Percentiles rank a stretch among this genome's conserved stretches.
Evolutionary conservation across 176 grass and related monocot genomes (phyloP).

Genomic region (Oryza rufipogon): DNA sequence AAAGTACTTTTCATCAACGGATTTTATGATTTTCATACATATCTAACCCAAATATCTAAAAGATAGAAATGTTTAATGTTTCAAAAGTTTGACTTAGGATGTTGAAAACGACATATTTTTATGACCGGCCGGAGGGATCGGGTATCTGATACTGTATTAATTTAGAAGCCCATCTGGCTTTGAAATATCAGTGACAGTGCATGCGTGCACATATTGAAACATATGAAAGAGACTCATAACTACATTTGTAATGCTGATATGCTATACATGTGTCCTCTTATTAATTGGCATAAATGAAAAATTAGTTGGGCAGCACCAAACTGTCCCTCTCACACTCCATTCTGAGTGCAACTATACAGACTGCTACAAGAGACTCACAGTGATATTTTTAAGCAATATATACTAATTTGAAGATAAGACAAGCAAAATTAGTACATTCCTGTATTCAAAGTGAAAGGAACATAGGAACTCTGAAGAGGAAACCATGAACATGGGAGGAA

Average conservation of each 20-base stretch:
- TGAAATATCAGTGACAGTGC: background rate
- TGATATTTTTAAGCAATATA: slow-evolving; percentile 6
- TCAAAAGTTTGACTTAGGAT: background rate
- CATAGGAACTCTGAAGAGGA: background rate
- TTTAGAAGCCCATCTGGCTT: background rate
- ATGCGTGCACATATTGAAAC: slow-evolving; percentile 3
- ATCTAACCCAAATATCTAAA: background rate
- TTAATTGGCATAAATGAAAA: slow-evolving; percentile 10
- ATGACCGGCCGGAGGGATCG: background rate
- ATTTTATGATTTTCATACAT: background rate
- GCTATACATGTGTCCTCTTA: background rate
- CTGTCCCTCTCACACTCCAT: slow-evolving; percentile 4
- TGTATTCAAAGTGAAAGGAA: background rate
- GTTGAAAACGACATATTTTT: background rate
- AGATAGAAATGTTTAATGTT: background rate
- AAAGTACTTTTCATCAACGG: background rate
- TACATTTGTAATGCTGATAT: slow-evolving; percentile 17
- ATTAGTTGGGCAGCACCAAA: slow-evolving; percentile 50
- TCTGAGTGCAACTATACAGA: background rate
- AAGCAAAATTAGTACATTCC: background rate
- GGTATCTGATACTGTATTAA: background rate
- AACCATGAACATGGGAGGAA: background rate
- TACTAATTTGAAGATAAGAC: background rate
- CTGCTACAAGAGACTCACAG: background rate
- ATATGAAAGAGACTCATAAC: slow-evolving; percentile 29